Evolutionary conservation across 1,284 basidiomycete genomes (phyloP), one percentile per base, ranked within the genome.

Genomic region (Exobasidium cylindrosporum): DNA sequence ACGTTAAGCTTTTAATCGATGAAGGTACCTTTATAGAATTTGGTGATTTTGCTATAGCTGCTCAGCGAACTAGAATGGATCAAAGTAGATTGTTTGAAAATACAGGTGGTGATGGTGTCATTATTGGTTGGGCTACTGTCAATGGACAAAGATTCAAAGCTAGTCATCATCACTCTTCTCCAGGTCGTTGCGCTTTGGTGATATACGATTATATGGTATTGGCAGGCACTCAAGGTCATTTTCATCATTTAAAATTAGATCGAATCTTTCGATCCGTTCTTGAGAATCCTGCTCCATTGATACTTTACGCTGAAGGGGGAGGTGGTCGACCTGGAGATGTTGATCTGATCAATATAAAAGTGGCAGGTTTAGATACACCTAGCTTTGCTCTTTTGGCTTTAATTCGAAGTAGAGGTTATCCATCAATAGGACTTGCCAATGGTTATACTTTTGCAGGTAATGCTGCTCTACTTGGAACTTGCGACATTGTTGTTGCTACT

Each of bases 391-490:
- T 73, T 29, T 61, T 73, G 58, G 69, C 64, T 0, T 43, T 46
- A 61, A 62, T 73, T 45, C 54, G 60, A 23, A 64, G 66, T 21
- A 23, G 29, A 6, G 70, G 70, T n/a, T 58, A 65, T 10, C 70
- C 70, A 6, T 47, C 61, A 28, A 55, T 73, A 3, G 70, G 69
- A 1, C 64, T 70, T 5, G 66, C 66, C 23, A 68, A 65, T 35
- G 68, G 68, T 0, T 72, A 72, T 53, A 65, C 67, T 3, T 72
- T 72, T 57, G 70, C 70, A 1, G 70, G 70, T 14, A 72, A 72
- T 43, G 66, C 70, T 14, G 70, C 70, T 10, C 44, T 72, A 45
- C 53, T 72, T 21, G 70, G 70, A 0, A 70, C 63, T 11, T 72
- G 70, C 46, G 70, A 72, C 56, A 54, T 72, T 4, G 67, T 69